Evolutionary conservation across 108 stramenopile genomes (phyloP).

Genomic region (Stephanodiscus minutulus): DNA sequence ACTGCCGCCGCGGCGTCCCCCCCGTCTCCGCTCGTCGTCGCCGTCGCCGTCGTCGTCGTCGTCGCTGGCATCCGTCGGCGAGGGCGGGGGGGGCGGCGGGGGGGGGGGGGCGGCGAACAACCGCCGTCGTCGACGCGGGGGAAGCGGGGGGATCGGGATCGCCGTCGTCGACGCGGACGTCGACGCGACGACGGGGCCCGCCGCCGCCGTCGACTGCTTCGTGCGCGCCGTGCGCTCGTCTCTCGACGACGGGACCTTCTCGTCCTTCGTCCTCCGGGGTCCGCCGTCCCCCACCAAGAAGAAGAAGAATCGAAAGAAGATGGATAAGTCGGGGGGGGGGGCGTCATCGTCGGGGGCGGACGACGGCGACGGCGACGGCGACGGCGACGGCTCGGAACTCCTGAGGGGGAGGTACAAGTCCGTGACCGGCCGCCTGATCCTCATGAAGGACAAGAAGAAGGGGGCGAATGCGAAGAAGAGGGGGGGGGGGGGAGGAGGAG

Average conservation of each 20-base stretch:
- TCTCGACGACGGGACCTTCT: conserved; percentile 31
- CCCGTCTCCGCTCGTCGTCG: too few relatives aligned
- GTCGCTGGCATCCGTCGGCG: too few relatives aligned
- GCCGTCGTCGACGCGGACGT: too few relatives aligned
- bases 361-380: not conserved
- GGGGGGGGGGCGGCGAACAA: too few relatives aligned
- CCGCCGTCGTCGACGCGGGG: too few relatives aligned
- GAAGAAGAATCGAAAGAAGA: conserved; percentile 12
- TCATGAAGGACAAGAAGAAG: conserved; percentile 35
- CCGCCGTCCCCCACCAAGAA: conserved; percentile 23
- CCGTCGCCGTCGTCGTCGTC: too few relatives aligned
- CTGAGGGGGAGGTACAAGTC: conserved; percentile 44
- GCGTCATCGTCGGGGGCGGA: too few relatives aligned
- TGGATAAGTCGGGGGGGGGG: not conserved
- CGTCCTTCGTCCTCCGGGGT: conserved; percentile 34
- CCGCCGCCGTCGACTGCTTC: conserved; percentile 32
- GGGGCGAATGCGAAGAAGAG: not conserved
- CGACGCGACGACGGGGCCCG: not conserved
- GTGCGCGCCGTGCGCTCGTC: conserved; percentile 21
- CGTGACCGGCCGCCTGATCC: conserved; percentile 32
- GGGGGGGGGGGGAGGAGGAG: not conserved
- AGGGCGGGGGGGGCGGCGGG: too few relatives aligned
- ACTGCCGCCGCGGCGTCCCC: too few relatives aligned
- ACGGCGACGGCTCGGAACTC: conserved; percentile 16
- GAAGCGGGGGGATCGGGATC: too few relatives aligned